Conservation (phyloP, 495 filamentous ascomycete species). For the Delitschia confertaspora region DNA sequence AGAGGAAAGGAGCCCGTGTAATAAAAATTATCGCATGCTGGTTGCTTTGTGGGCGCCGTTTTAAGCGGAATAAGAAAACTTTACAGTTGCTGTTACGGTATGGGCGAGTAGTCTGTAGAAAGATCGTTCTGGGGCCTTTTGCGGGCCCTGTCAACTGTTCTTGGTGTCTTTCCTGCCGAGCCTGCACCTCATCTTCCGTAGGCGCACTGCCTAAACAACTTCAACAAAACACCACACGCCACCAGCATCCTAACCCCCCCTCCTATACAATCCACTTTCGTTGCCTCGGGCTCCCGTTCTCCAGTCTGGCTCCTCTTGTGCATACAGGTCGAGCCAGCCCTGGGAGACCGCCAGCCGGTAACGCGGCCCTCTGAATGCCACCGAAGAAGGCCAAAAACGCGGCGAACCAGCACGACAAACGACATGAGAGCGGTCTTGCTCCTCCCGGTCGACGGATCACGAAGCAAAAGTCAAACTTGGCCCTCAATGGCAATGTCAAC, state of each 20-base stretch:
- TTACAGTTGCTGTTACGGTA: too few species aligned
- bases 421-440: constrained; percentile 81
- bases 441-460: constrained; percentile 73
- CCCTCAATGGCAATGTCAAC: constrained; percentile 49
- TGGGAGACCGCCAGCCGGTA: constrained; percentile 16
- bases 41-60: too few species aligned
- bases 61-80: too few species aligned
- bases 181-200: background rate
- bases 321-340: constrained; percentile 23
- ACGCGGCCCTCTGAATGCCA: constrained; percentile 49
- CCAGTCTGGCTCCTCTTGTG: constrained; percentile 36
- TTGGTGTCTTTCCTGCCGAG: background rate
- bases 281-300: constrained; percentile 26
- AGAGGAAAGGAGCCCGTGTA: too few species aligned
- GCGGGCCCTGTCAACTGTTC: too few species aligned
- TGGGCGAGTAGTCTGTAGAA: background rate
- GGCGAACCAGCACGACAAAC: constrained; percentile 62
- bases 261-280: constrained; percentile 21
- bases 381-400: constrained; percentile 48
- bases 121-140: too few species aligned
- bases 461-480: constrained; percentile 56
- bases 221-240: constrained; percentile 6
- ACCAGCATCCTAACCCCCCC: constrained; percentile 21
- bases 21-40: too few species aligned
- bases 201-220: background rate